Evolutionary conservation across 805 yeast species (phyloP).

Genomic region (Metschnikowia reukaufii): DNA sequence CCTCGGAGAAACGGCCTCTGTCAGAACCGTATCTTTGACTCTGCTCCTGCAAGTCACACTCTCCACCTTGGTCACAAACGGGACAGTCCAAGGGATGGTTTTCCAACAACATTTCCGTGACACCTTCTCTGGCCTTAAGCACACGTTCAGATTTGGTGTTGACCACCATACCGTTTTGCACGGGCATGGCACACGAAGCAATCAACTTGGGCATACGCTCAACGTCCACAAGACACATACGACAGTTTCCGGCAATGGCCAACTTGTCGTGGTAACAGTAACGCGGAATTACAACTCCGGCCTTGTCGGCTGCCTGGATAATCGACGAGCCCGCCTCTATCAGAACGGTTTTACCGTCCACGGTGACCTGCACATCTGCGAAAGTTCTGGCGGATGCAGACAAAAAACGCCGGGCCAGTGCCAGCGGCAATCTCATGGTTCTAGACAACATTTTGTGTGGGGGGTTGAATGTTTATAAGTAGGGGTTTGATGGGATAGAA

Average conservation of each 20-base stretch:
- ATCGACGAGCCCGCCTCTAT: constrained; percentile 86
- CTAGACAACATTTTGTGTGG: constrained; percentile 18
- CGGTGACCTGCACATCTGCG: constrained; percentile 57
- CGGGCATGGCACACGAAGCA: constrained; percentile 92
- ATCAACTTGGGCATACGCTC: constrained; percentile 88
- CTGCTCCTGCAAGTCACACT: constrained; percentile 90
- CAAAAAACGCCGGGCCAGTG: constrained; percentile 22
- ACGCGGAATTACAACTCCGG: constrained; percentile 84
- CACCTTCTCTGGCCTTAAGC: constrained; percentile 83
- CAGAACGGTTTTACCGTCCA: constrained; percentile 72
- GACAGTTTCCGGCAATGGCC: constrained; percentile 89
- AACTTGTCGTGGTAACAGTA: constrained; percentile 91
- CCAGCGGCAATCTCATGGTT: constrained; percentile 14
- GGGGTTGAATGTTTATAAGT: background rate
- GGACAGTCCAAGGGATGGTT: constrained; percentile 94
- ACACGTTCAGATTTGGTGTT: constrained; percentile 76
- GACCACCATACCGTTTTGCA: constrained; percentile 85
- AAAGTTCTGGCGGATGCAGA: constrained; percentile 30
- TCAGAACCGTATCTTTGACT: constrained; percentile 79
- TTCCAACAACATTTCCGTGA: constrained; percentile 82
- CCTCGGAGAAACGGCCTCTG: constrained; percentile 80
- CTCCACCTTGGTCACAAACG: constrained; percentile 93
- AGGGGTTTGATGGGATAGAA: too few species aligned
- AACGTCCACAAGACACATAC: constrained; percentile 89
- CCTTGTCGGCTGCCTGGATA: constrained; percentile 89